These are phyloP conservation scores for Hygrophorus pudorinus DNA, from an alignment of 768 basidiomycete species.

Conservation along the genomic window DNA sequence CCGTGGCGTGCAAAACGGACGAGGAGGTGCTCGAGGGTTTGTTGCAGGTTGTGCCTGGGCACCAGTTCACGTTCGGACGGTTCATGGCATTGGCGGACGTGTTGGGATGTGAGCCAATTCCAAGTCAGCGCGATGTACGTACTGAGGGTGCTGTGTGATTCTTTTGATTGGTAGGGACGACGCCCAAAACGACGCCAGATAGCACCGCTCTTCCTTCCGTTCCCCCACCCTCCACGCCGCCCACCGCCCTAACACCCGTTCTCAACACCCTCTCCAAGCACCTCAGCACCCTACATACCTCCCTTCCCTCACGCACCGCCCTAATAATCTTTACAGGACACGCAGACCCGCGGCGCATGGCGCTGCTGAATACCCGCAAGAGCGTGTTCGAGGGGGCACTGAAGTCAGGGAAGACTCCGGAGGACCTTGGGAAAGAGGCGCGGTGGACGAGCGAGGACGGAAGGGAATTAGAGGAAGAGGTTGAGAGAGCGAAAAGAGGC, in stretches of 20 bases:
- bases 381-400: constrained; percentile 60
- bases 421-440: constrained; percentile 42
- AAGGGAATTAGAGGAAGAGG: constrained; percentile 69
- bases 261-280: constrained; percentile 49
- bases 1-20: constrained; percentile 67
- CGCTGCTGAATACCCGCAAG: constrained; percentile 60
- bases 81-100: constrained; percentile 74
- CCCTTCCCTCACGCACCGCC: constrained; percentile 73
- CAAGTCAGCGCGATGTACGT: neutral
- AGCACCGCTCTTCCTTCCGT: constrained; percentile 16
- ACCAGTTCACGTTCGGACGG: constrained; percentile 80
- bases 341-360: constrained; percentile 77
- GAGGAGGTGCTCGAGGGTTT: constrained; percentile 70
- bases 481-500: constrained; percentile 72
- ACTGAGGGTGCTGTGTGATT: neutral
- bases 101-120: constrained; percentile 62
- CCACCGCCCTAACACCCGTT: constrained; percentile 23
- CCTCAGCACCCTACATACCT: constrained; percentile 49
- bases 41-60: constrained; percentile 43
- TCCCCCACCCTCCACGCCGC: constrained; percentile 21
- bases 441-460: constrained; percentile 75
- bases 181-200: constrained; percentile 39
- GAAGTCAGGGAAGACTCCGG: constrained; percentile 43
- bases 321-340: constrained; percentile 84
- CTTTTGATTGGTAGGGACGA: constrained; percentile 40